Conservation (phyloP, 2,329 filamentous ascomycete genomes). For the Scytalidium lignicola region DNA sequence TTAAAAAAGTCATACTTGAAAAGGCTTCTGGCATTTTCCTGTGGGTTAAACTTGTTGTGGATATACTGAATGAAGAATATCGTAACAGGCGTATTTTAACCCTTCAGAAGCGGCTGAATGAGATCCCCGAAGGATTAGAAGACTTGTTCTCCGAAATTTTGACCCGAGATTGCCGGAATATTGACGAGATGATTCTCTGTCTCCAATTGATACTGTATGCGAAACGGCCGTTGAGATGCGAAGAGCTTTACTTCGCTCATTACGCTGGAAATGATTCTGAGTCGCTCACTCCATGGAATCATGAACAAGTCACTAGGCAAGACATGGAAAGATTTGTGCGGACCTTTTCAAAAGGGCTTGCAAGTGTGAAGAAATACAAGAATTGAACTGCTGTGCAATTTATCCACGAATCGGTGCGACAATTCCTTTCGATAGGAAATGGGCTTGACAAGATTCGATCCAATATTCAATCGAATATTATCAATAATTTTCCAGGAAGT, state of each 20-base stretch:
- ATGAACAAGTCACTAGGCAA: slow-evolving; percentile 14
- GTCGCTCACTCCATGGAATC: slow-evolving; percentile 13
- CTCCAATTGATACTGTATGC: slow-evolving; percentile 49
- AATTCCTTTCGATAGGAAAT: slow-evolving; percentile 32
- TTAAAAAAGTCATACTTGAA: slow-evolving; percentile 13
- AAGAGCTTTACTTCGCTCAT: slow-evolving; percentile 42
- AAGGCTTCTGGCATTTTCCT: slow-evolving; percentile 22
- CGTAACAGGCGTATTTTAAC: slow-evolving; percentile 24
- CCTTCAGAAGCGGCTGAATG: slow-evolving; percentile 25
- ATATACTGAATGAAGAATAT: slow-evolving; percentile 38
- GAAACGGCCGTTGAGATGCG: slow-evolving; percentile 32
- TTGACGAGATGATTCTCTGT: slow-evolving; percentile 35
- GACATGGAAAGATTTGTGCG: slow-evolving; percentile 29
- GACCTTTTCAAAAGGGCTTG: slow-evolving; percentile 34
- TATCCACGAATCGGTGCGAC: slow-evolving; percentile 32
- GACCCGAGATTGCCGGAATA: slow-evolving; percentile 22
- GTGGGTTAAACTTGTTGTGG: slow-evolving; percentile 23
- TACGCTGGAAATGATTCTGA: slow-evolving; percentile 21
- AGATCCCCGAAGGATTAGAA: slow-evolving; percentile 36
- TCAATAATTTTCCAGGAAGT: slow-evolving; percentile 25
- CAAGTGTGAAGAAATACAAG: slow-evolving; percentile 25
- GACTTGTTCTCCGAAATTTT: slow-evolving; percentile 49
- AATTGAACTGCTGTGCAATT: slow-evolving; percentile 32
- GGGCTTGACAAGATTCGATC: slow-evolving; percentile 29
- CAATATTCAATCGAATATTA: slow-evolving; percentile 22